Percentiles rank a stretch among this genome's conserved stretches.
Evolutionary conservation across 2,329 filamentous ascomycete species (phyloP).

Genomic region (Basipetospora sp.): DNA sequence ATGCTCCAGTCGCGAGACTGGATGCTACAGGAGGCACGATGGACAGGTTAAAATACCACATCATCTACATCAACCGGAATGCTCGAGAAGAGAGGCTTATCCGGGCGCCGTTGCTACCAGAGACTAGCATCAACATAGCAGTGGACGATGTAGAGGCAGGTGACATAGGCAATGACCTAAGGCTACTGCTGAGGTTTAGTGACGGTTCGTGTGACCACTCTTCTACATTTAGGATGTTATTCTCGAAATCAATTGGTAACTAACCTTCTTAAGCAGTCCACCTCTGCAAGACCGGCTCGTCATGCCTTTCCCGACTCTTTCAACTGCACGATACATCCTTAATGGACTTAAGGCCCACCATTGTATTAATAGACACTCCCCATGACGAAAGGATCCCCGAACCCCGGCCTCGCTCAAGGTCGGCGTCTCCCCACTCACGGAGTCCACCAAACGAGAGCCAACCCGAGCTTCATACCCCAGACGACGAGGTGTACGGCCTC

Average conservation of each 20-base stretch:
- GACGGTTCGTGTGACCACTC: conserved; percentile 31
- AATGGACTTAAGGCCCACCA: conserved; percentile 38
- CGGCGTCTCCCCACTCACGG: conserved; percentile 30
- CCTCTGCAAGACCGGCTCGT: conserved; percentile 36
- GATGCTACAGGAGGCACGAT: conserved; percentile 41
- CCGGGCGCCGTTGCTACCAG: conserved; percentile 13
- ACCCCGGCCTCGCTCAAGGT: conserved; percentile 20
- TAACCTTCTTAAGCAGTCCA: conserved; percentile 27
- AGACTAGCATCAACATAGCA: conserved; percentile 10
- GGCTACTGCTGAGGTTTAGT: conserved; percentile 38
- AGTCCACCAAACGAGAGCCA: conserved; percentile 16
- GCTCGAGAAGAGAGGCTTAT: conserved; percentile 33
- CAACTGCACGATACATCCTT: conserved; percentile 37
- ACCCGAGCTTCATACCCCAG: conserved; percentile 25
- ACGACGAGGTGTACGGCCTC: conserved; percentile 40
- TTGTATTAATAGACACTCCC: conserved; percentile 43
- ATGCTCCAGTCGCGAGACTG: conserved; percentile 47
- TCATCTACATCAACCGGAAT: conserved; percentile 45
- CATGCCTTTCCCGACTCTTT: conserved; percentile 38
- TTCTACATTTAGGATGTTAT: no score
- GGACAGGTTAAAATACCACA: conserved; percentile 42
- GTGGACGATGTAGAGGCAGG: conserved; percentile 22
- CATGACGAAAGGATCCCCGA: conserved; percentile 31
- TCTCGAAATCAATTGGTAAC: no score
- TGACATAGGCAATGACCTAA: conserved; percentile 30